Evolutionary conservation across 2,329 filamentous ascomycete species (phyloP).

Genomic region (Seiridium cupressi): DNA sequence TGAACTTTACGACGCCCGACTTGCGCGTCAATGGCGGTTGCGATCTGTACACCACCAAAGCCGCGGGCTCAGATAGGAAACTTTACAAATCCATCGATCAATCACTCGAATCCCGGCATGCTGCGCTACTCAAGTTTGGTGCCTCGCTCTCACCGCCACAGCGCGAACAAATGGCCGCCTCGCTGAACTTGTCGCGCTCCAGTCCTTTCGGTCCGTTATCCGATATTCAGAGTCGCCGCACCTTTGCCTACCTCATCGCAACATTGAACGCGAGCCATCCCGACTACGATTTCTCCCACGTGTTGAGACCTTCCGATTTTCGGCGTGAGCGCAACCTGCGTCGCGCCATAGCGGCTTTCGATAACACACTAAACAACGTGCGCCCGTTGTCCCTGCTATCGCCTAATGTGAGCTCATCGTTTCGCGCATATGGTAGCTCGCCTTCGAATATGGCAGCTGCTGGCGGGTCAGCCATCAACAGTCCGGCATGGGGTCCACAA

Average conservation of each 20-base stretch:
- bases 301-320: slow-evolving; percentile 86
- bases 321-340: slow-evolving; percentile 77
- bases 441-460: slow-evolving; percentile 34
- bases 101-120: slow-evolving; percentile 87
- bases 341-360: slow-evolving; percentile 81
- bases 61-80: slow-evolving; percentile 93
- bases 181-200: slow-evolving; percentile 75
- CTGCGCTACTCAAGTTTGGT: slow-evolving; percentile 80
- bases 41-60: slow-evolving; percentile 97
- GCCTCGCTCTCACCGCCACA: slow-evolving; percentile 85
- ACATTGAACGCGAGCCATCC: slow-evolving; percentile 94
- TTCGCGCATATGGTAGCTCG: slow-evolving; percentile 32
- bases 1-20: slow-evolving; percentile 94
- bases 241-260: slow-evolving; percentile 93
- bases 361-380: slow-evolving; percentile 84
- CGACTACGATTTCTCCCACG: slow-evolving; percentile 96
- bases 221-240: slow-evolving; percentile 83
- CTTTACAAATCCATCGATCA: slow-evolving; percentile 94
- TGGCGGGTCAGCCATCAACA: slow-evolving; percentile 42
- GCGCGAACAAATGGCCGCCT: slow-evolving; percentile 65
- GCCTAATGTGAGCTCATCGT: slow-evolving; percentile 37
- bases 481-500: slow-evolving; percentile 76
- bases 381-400: slow-evolving; percentile 52
- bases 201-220: slow-evolving; percentile 91
- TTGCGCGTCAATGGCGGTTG: slow-evolving; percentile 90